Evolutionary conservation across 176 grass and related monocot genomes (phyloP).

Genomic region (Avena atlantica): DNA sequence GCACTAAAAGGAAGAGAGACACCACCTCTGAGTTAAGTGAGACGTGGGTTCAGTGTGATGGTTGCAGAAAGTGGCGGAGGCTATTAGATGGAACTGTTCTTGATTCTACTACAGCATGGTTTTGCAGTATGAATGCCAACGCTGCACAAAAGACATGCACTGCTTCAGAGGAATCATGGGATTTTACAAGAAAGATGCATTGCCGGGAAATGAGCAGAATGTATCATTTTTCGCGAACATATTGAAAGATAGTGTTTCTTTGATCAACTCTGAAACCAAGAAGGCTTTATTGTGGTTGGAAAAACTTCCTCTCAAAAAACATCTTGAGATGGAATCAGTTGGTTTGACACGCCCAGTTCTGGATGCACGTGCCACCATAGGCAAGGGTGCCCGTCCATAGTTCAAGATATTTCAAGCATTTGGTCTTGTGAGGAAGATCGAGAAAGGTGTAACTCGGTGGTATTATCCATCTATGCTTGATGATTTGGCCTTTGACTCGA

Average conservation of each 20-base stretch:
- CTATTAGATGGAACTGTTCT: slow-evolving; percentile 57
- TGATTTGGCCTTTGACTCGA: slow-evolving; percentile 80
- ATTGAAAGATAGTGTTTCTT: slow-evolving; percentile 70
- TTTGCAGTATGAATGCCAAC: slow-evolving; percentile 94
- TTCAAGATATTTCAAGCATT: slow-evolving; percentile 94
- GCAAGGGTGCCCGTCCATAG: slow-evolving; percentile 61
- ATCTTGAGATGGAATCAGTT: slow-evolving; percentile 75
- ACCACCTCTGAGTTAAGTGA: slow-evolving; percentile 55
- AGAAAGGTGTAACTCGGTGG: slow-evolving; percentile 63
- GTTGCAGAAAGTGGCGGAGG: slow-evolving; percentile 91
- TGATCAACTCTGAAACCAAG: slow-evolving; percentile 75
- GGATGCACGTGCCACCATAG: slow-evolving; percentile 52
- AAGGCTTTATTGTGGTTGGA: slow-evolving; percentile 92
- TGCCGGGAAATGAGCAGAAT: slow-evolving; percentile 75
- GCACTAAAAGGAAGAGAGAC: slow-evolving; percentile 62
- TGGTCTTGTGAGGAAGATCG: slow-evolving; percentile 81
- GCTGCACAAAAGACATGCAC: slow-evolving; percentile 62
- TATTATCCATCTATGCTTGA: slow-evolving; percentile 83
- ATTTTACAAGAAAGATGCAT: slow-evolving; percentile 81
- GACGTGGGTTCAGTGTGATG: slow-evolving; percentile 93
- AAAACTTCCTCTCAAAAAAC: slow-evolving; percentile 71
- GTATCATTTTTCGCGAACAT: slow-evolving; percentile 74
- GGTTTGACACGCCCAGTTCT: slow-evolving; percentile 84
- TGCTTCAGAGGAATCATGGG: slow-evolving; percentile 69
- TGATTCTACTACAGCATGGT: slow-evolving; percentile 75